phyloP scores from a whole-genome alignment of 805 yeast species.

The Tetrapisispora iriomotensis region DNA sequence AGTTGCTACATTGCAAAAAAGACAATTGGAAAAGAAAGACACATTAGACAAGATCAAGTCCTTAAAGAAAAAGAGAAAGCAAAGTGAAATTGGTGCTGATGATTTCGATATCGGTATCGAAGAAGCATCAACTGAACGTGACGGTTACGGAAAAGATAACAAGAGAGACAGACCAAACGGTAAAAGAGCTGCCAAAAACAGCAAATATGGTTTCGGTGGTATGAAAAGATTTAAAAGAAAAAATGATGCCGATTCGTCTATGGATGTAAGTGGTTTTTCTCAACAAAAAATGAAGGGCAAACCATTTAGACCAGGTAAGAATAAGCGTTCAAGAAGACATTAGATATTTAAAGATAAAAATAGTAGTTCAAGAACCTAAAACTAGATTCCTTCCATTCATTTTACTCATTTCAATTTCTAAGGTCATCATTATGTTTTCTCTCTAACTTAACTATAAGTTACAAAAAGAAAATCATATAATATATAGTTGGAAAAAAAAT shows the following conservation, averaged over 20 bases:
- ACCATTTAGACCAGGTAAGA: slow-evolving; percentile 45
- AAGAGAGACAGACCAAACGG: slow-evolving; percentile 36
- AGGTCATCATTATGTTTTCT: no score
- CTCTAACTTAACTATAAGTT: no score
- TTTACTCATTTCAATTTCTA: no score
- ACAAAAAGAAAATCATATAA: no score
- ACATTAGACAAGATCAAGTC: slow-evolving; percentile 82
- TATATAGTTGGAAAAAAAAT: no score
- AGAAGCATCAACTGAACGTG: slow-evolving; percentile 46
- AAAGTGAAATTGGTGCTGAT: slow-evolving; percentile 46
- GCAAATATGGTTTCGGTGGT: slow-evolving; percentile 72
- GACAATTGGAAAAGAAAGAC: slow-evolving; percentile 87
- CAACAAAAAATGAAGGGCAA: slow-evolving; percentile 43
- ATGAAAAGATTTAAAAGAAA: slow-evolving; percentile 61
- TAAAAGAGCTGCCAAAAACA: slow-evolving; percentile 60
- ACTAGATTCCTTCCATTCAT: no score
- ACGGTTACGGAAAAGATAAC: slow-evolving; percentile 2
- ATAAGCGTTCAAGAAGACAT: slow-evolving; percentile 35
- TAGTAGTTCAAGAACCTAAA: not conserved
- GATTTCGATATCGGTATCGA: slow-evolving; percentile 84
- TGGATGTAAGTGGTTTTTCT: slow-evolving; percentile 53
- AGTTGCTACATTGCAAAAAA: slow-evolving; percentile 82
- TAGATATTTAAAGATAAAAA: slow-evolving; percentile 3
- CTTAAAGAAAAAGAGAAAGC: slow-evolving; percentile 80
- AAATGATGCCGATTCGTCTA: slow-evolving; percentile 64